Conservation (phyloP, 2,329 filamentous ascomycete genomes). For the Mariannaea sp. region DNA sequence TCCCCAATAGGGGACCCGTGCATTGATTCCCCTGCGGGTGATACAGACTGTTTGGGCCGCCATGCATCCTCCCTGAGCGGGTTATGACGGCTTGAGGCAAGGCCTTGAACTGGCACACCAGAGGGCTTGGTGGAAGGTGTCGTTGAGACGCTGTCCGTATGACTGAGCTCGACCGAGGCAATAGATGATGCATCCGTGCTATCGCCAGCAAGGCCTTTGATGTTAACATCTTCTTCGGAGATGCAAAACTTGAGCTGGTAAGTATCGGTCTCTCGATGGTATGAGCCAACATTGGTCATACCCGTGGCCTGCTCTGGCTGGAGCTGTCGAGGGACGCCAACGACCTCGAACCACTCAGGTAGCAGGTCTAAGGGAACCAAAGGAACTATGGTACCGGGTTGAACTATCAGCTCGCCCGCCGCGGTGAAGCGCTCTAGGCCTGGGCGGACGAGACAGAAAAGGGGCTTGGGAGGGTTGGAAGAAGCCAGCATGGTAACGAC, state of each 20-base stretch:
- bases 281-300: constrained; percentile 46
- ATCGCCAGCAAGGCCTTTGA: neutral
- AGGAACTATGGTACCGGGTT: constrained; percentile 51
- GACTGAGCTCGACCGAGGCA: neutral
- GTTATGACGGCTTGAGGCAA: constrained; percentile 27
- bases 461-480: constrained; percentile 34
- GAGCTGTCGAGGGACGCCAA: constrained; percentile 51
- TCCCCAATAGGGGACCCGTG: neutral
- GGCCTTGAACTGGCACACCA: constrained; percentile 14
- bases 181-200: constrained; percentile 6
- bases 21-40: neutral
- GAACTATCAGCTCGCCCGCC: constrained; percentile 28
- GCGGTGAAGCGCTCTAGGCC: constrained; percentile 32
- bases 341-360: constrained; percentile 50
- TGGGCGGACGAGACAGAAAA: constrained; percentile 52
- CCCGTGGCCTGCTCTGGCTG: constrained; percentile 44
- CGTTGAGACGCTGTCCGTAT: neutral
- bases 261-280: constrained; percentile 28
- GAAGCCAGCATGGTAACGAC: neutral
- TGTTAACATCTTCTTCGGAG: constrained; percentile 1
- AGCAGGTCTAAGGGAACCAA: constrained; percentile 60
- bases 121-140: constrained; percentile 1
- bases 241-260: constrained; percentile 28
- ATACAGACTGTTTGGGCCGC: neutral
- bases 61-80: constrained; percentile 12